These are phyloP conservation scores for Russula ochroleuca DNA, from an alignment of 768 basidiomycete genomes.

Conservation along the genomic window DNA sequence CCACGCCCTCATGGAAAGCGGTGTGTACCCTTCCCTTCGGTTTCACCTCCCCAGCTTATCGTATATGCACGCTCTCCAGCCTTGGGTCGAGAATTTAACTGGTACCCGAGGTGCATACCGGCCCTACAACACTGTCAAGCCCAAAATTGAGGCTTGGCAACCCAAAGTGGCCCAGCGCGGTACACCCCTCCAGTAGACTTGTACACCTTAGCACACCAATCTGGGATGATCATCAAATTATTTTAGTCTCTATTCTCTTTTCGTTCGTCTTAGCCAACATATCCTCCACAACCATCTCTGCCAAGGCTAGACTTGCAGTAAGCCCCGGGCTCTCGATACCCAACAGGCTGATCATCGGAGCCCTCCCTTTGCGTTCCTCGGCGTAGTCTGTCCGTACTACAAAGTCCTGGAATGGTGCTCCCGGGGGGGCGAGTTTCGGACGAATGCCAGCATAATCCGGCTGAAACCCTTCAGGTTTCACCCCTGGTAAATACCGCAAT, in stretches of 20 bases:
- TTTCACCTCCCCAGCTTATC: background rate
- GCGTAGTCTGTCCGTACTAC: conserved; percentile 59
- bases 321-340: conserved; percentile 93
- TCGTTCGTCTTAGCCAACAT: conserved; percentile 36
- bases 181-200: conserved; percentile 27
- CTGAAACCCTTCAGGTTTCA: conserved; percentile 55
- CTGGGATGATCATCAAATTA: conserved; percentile 1
- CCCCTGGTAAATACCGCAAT: conserved; percentile 64
- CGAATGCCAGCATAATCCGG: conserved; percentile 85
- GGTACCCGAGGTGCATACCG: conserved; percentile 90
- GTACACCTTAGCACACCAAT: conserved; percentile 11
- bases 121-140: conserved; percentile 79
- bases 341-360: conserved; percentile 72
- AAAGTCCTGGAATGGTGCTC: conserved; percentile 82
- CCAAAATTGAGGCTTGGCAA: conserved; percentile 82
- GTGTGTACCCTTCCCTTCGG: conserved; percentile 45
- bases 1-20: conserved; percentile 75
- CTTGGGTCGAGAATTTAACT: conserved; percentile 84
- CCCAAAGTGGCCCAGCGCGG: conserved; percentile 60
- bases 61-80: conserved; percentile 41
- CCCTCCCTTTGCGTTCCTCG: conserved; percentile 32
- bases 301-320: conserved; percentile 83
- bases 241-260: conserved; percentile 11
- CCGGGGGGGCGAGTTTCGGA: conserved; percentile 78
- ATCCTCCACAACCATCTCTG: conserved; percentile 71